Evolutionary conservation across 371 early-diverging fungal species (phyloP).

Genomic region (Saksenaea vasiformis): DNA sequence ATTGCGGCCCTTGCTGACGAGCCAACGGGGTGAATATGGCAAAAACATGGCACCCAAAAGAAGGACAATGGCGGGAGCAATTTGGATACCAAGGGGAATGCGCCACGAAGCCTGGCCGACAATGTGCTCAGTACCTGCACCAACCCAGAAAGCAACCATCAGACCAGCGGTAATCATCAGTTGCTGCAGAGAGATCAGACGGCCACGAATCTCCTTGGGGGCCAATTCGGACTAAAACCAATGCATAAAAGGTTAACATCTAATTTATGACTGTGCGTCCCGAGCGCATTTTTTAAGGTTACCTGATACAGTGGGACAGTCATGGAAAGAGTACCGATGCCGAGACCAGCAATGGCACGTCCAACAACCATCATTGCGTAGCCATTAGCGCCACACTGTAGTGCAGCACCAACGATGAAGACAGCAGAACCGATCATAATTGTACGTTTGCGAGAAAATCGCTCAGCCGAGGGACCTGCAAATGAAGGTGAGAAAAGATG

Average conservation of each 20-base stretch:
- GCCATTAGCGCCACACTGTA: conserved; percentile 57
- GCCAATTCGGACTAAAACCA: conserved; percentile 71
- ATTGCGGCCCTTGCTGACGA: conserved; percentile 65
- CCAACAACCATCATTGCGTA: conserved; percentile 64
- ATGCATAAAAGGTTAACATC: conserved; percentile 48
- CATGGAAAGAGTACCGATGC: conserved; percentile 78
- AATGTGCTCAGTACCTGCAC: conserved; percentile 36
- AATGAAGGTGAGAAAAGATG: neutral
- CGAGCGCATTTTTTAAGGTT: too few species aligned
- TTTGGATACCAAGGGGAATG: conserved; percentile 56
- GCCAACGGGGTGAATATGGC: conserved; percentile 72
- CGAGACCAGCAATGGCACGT: conserved; percentile 77
- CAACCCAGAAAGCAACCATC: conserved; percentile 54
- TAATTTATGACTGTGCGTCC: neutral
- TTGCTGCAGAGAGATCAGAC: conserved; percentile 51
- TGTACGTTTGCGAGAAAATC: conserved; percentile 41
- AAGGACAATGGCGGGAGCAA: conserved; percentile 49
- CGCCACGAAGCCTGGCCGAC: conserved; percentile 40
- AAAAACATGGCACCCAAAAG: conserved; percentile 51
- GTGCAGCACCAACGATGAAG: conserved; percentile 41
- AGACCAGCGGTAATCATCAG: conserved; percentile 50
- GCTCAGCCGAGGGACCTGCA: conserved; percentile 37
- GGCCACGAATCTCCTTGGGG: conserved; percentile 55
- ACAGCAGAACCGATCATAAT: conserved; percentile 37
- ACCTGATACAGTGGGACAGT: conserved; percentile 54